Base-by-base conservation (phyloP, 495 filamentous ascomycete species). In the Aspergillus coremiiformis region DNA sequence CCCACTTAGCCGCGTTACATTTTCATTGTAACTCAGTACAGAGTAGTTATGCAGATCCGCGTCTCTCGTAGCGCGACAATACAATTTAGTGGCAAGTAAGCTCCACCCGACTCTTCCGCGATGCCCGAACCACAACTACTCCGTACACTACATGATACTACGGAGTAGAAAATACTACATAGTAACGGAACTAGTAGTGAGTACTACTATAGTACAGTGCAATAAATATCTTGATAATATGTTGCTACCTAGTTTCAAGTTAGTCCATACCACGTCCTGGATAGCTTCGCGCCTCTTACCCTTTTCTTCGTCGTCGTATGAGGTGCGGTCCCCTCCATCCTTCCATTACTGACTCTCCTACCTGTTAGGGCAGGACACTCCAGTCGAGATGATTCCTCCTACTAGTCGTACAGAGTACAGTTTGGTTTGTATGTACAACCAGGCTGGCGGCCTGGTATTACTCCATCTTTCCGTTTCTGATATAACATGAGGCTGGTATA, bases 41-140 rank as follows among this genome's bases (percentile, higher is more conserved):
- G n/a, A n/a, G n/a, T 39, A 22, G 49, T 24, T 20, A 10, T 51
- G 49, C 39, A 35, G 49, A 51, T 51, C 49, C 19, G 27, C 49
- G 30, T 35, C 17, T 26, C 0, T 26, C 21, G 12, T 45, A 30
- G 23, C 43, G 43, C 23, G 43, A n/a, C 21, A 27, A 29, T 29
- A 7, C 12, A 17, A 1, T 33, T 41, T 39, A 39, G 37, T 41
- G 37, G 37, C 37, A 21, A 41, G 37, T 41, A 7, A 21, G 21
- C 44, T 4, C 26, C 17, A 14, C 23, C 27, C 44, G 27, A 21
- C 17, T 47, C 27, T 19, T 33, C 44, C 21, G 44, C 8, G 30
- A 27, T n/a, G 15, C 8, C 37, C 32, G 44, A 35, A n/a, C 12
- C 14, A 44, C 29, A 29, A 45, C 14, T 5, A 10, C 32, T n/a